Evolutionary conservation across 192 early-diverging fungal genomes (phyloP).

Genomic region (Coemansia erecta): DNA sequence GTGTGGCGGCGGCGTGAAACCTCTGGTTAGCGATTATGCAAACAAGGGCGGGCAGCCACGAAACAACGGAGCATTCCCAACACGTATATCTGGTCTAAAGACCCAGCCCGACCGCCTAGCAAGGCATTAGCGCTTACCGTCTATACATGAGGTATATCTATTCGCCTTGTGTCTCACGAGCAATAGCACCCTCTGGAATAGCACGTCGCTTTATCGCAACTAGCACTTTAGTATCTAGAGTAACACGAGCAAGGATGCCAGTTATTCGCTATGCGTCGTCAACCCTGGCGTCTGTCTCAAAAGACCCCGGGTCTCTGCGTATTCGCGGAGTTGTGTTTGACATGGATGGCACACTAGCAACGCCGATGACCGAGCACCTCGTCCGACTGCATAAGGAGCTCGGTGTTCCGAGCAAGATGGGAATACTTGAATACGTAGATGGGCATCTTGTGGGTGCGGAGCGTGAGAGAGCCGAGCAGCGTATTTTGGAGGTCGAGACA

Average conservation of each 20-base stretch:
- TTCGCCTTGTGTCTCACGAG: too few relatives aligned
- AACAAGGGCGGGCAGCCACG: neutral
- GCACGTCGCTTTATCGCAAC: neutral
- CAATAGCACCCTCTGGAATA: too few relatives aligned
- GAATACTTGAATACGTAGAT: constrained; percentile 45
- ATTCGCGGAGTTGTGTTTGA: constrained; percentile 52
- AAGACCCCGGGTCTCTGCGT: constrained; percentile 26
- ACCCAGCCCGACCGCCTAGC: too few relatives aligned
- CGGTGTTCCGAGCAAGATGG: constrained; percentile 31
- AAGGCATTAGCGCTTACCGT: too few relatives aligned
- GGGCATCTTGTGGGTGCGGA: constrained; percentile 26
- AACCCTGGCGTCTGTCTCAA: constrained; percentile 19
- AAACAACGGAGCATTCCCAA: too few relatives aligned
- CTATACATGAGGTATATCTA: too few relatives aligned
- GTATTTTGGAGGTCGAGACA: constrained; percentile 43
- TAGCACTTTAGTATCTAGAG: neutral
- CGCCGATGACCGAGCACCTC: constrained; percentile 46
- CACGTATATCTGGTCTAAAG: too few relatives aligned
- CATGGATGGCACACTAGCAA: constrained; percentile 54
- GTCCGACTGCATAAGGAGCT: constrained; percentile 31
- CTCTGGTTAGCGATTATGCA: too few relatives aligned
- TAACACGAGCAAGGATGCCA: neutral
- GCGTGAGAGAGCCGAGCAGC: constrained; percentile 25
- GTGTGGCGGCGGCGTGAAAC: too few relatives aligned
- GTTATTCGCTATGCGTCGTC: constrained; percentile 37